phyloP scores from a whole-genome alignment of 257 asterid genomes.

The Penstemon eatonii region DNA sequence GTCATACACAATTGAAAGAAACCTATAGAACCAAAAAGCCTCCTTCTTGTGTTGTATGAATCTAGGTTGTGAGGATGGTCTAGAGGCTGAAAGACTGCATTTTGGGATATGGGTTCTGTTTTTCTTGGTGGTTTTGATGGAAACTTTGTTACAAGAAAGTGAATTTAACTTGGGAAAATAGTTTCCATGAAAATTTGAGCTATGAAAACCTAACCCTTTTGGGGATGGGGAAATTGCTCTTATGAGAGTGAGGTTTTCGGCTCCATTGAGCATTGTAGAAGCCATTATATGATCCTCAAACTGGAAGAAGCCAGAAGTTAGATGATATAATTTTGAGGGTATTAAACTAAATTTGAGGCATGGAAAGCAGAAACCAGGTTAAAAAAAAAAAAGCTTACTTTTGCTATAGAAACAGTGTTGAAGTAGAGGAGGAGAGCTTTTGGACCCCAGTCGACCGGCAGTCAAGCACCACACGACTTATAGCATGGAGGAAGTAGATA shows the following conservation, averaged over 20 bases:
- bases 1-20: conserved; percentile 88
- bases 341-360: neutral
- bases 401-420: neutral
- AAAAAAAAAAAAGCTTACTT: neutral
- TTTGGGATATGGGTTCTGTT: conserved; percentile 44
- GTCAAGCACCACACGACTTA: conserved; percentile 22
- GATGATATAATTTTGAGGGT: conserved; percentile 11
- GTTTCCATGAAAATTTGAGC: conserved; percentile 51
- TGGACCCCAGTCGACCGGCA: conserved; percentile 23
- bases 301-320: conserved; percentile 11
- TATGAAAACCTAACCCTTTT: conserved; percentile 42
- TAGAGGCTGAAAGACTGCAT: conserved; percentile 68
- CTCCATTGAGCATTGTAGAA: conserved; percentile 65
- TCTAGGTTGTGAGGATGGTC: conserved; percentile 90
- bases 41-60: conserved; percentile 96
- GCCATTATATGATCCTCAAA: conserved; percentile 45
- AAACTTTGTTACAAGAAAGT: conserved; percentile 37
- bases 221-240: conserved; percentile 46
- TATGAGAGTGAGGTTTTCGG: conserved; percentile 47
- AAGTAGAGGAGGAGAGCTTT: conserved; percentile 9
- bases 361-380: neutral
- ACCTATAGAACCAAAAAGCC: conserved; percentile 94
- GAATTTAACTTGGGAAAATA: conserved; percentile 40
- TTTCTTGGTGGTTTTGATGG: conserved; percentile 30
- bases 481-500: conserved; percentile 22